phyloP scores from a whole-genome alignment of 495 filamentous ascomycete genomes.

The Neurospora hispaniola region DNA sequence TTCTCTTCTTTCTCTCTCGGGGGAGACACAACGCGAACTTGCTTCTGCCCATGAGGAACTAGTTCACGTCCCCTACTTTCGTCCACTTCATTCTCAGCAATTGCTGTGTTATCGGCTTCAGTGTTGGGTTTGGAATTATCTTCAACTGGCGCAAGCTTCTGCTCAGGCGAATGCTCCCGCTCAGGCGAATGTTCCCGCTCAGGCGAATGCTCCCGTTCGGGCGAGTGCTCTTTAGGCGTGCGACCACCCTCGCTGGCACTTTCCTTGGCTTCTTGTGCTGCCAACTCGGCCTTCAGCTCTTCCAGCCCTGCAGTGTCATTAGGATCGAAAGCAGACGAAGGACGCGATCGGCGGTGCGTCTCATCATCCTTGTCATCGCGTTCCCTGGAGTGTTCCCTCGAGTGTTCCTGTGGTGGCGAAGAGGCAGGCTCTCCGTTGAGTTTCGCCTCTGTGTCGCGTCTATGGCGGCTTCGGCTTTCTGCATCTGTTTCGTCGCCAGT shows the following conservation, averaged over 20 bases:
- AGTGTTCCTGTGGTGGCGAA: background rate
- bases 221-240: constrained; percentile 10
- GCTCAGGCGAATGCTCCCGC: constrained; percentile 16
- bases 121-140: constrained; percentile 3
- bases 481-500: background rate
- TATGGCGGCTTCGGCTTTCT: constrained; percentile 1
- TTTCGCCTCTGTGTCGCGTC: constrained; percentile 17
- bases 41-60: constrained; percentile 25
- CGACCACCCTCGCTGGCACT: constrained; percentile 3
- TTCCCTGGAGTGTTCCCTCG: background rate
- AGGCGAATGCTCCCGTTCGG: constrained; percentile 4
- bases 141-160: constrained; percentile 12
- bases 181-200: constrained; percentile 12
- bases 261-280: constrained; percentile 4
- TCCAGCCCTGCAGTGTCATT: constrained; percentile 37
- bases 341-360: constrained; percentile 22
- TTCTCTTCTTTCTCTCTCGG: constrained; percentile 39
- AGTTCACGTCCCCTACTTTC: constrained; percentile 32
- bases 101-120: constrained; percentile 14
- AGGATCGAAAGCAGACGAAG: constrained; percentile 36
- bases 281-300: constrained; percentile 38
- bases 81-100: constrained; percentile 17
- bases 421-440: constrained; percentile 17
- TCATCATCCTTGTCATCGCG: constrained; percentile 1
- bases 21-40: constrained; percentile 46